Evolutionary conservation across 768 basidiomycete genomes (phyloP), one percentile per base, ranked within the genome.

Genomic region (Russula brevipes): DNA sequence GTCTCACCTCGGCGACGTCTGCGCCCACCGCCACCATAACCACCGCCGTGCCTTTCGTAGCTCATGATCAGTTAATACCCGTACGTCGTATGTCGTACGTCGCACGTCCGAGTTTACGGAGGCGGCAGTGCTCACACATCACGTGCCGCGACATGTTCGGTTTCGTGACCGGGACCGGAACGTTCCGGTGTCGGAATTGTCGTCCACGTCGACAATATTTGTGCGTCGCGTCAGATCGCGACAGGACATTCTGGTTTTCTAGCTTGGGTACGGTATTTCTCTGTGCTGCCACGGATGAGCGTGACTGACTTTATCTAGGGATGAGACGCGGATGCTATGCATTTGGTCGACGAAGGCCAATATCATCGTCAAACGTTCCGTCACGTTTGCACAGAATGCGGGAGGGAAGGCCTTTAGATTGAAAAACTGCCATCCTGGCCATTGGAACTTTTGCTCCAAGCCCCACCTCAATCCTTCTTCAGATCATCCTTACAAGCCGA

Each of bases 281-380:
- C 53, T 63, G 70, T 62, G 17, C 24, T 24, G 24, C 24, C 24
- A 46, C 10, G 17, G 44, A 47, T 33, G 45, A 4, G 10, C 14
- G 3, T 30, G 11, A 17, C 54, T 57, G 0, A 42, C 16, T 36
- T 35, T 44, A 46, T 31, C 19, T 63, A 82, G 85, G 79, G 70
- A 87, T 86, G 85, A 81, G 71, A 81, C 71, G 74, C 81, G 78
- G 82, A 88, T 89, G 87, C 85, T 78, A 87, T 86, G 85, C 80
- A 81, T 76, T 74, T 81, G 79, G 81, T 79, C 77, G 66, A 77
- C 74, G 69, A 73, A 79, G 71, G 79, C 82, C 79, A 83, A 77
- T 72, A 73, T 76, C 72, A 66, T 76, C 51, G 57, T 75, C 58
- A 59, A 61, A 61, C 56, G 63, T 10, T 44, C 24, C 36, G 14